Base-by-base conservation (phyloP, 2,329 filamentous ascomycete genomes). In the Rhynchosporium graminicola region DNA sequence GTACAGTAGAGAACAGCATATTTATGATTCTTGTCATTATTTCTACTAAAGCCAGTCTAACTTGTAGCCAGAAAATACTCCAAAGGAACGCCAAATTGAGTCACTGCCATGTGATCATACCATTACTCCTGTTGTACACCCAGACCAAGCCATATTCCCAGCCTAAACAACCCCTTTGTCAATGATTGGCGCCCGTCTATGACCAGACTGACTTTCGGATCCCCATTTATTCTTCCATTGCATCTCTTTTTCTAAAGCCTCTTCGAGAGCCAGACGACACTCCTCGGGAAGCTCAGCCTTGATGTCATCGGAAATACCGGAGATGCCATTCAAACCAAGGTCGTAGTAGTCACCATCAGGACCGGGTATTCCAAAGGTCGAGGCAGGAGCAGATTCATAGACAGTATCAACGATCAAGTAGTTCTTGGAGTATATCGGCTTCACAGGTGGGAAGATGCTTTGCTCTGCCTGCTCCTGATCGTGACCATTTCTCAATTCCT, bases 191-290 rank as follows among this genome's bases (percentile, higher is more conserved):
- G 78, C 73, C 54, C 80, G 76, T 59, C 85, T 78, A 45, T 80
- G 78, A 63, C 77, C 79, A 62, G 85, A 84, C 9, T 81, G 76
- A 42, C 75, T 80, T 76, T 97, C 93, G 4, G 83, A 81, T 15
- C 83, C 84, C 91, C 92, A 97, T 66, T 82, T 83, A 38, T 76
- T 79, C 74, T 90, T 90, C 90, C 92, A 98, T 59, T 82, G 77
- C 64, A 77, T 75, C 75, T 97, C 91, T 60, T 82, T 80, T 10
- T 77, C 77, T 57, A 87, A 79, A 3, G 91, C 88, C 59, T 83
- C 79, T 57, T 92, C 80, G 65, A 97, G 92, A 0, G 90, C 89
- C 43, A 80, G 78, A 43, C 89, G 84, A 74, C 91, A 95, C 66
- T 91, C 87, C 1, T 82, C 76, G 1, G 88, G 89, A 63, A 93